Conservation (phyloP, 139 green algal genomes). For the Chlamydomonas urium region DNA sequence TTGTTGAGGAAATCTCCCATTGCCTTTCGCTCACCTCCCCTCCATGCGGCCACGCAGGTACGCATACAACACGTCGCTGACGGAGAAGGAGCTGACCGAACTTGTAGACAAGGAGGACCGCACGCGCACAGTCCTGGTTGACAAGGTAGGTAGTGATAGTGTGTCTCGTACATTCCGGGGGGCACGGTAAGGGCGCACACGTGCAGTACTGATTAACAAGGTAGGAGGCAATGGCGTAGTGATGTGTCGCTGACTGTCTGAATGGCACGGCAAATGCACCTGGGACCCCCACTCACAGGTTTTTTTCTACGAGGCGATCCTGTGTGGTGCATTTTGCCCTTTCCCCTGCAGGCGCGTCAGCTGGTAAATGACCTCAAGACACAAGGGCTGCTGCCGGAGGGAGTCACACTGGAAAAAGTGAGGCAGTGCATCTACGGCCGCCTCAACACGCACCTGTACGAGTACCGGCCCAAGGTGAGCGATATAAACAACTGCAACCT, state of each 20-base stretch:
- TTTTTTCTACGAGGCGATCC: too few species aligned
- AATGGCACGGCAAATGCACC: too few species aligned
- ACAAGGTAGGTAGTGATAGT: too few species aligned
- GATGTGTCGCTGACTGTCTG: too few species aligned
- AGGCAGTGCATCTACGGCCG: background rate
- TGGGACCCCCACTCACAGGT: too few species aligned
- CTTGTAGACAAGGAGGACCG: background rate
- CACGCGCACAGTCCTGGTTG: too few species aligned
- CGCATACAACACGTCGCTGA: slow-evolving; percentile 4
- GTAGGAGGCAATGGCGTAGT: too few species aligned
- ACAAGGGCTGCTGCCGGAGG: background rate
- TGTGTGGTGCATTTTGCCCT: too few species aligned
- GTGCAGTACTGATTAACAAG: too few species aligned
- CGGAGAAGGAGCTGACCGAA: background rate
- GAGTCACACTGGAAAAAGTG: background rate
- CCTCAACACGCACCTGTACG: slow-evolving; percentile 13
- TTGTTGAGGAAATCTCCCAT: background rate
- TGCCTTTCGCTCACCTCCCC: background rate
- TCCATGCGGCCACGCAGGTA: background rate
- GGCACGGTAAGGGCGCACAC: too few species aligned
- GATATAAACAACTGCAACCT: too few species aligned
- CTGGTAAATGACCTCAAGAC: background rate
- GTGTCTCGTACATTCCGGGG: too few species aligned
- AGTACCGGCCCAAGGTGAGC: slow-evolving; percentile 6
- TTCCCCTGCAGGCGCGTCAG: background rate